These are phyloP conservation scores for Clitoria ternatea DNA, from an alignment of 306 rosid species.

Conservation along the genomic window DNA sequence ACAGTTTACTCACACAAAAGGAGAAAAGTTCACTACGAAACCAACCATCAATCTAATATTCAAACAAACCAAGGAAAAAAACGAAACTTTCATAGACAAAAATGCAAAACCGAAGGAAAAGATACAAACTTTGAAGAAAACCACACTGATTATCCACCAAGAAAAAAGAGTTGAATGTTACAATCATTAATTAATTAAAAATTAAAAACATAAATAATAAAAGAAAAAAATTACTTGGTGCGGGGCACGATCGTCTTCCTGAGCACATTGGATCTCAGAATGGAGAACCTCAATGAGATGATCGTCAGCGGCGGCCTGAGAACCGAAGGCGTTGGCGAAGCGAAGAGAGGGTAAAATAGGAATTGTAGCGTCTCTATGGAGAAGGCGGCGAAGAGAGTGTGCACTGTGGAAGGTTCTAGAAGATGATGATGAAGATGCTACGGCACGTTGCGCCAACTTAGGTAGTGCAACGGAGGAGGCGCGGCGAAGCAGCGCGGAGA, in stretches of 20 bases:
- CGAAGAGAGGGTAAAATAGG: conserved; percentile 35
- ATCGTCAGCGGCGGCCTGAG: conserved; percentile 28
- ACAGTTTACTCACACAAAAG: not conserved
- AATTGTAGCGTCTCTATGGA: conserved; percentile 16
- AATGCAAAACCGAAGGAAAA: not conserved
- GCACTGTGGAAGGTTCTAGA: conserved; percentile 48
- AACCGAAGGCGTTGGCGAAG: conserved; percentile 37
- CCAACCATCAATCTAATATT: not conserved
- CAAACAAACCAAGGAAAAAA: not conserved
- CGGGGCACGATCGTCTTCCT: conserved; percentile 25
- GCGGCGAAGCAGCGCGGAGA: conserved; percentile 60
- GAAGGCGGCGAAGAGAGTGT: conserved; percentile 29
- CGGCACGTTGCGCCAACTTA: conserved; percentile 35
- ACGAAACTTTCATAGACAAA: not conserved
- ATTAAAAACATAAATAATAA: not conserved
- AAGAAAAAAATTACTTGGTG: not conserved
- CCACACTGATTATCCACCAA: not conserved
- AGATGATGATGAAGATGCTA: conserved; percentile 41
- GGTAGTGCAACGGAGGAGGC: conserved; percentile 48
- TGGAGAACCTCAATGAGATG: conserved; percentile 41
- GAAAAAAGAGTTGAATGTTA: too few species aligned
- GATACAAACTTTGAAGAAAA: not conserved
- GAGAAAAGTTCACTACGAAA: not conserved
- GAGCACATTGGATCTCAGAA: conserved; percentile 57
- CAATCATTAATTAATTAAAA: too few species aligned